These are phyloP conservation scores for Aureobasidium namibiae DNA, from an alignment of 2,329 filamentous ascomycete species.

Conservation along the genomic window DNA sequence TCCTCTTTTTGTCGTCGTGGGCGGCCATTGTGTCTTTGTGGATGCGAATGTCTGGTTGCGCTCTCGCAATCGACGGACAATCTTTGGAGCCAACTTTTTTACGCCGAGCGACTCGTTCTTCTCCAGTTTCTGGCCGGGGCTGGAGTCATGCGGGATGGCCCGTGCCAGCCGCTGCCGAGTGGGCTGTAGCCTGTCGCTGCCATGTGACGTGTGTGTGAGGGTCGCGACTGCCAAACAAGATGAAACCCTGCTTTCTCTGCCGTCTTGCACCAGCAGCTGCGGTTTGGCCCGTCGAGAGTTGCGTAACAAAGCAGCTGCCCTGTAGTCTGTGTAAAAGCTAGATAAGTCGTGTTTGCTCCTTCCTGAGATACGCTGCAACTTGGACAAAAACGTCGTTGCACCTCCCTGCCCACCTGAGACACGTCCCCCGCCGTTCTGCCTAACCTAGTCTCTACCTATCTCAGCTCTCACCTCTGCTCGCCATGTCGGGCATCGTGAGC, in stretches of 20 bases:
- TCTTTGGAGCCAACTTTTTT: constrained; percentile 4
- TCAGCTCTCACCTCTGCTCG: not conserved
- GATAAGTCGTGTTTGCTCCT: not conserved
- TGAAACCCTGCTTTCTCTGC: not conserved
- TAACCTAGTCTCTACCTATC: constrained; percentile 1
- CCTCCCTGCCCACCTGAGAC: not conserved
- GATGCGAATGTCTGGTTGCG: not conserved
- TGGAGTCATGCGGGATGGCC: not conserved
- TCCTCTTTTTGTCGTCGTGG: constrained; percentile 42
- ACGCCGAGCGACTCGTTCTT: not conserved
- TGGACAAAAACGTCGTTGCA: too few species aligned
- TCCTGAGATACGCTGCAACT: not conserved
- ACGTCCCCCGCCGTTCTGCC: not conserved
- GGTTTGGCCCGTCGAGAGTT: not conserved
- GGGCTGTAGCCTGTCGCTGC: not conserved
- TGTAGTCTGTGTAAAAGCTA: not conserved
- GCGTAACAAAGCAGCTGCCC: not conserved
- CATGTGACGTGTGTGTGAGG: not conserved
- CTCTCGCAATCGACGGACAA: not conserved
- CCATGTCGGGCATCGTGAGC: constrained; percentile 18
- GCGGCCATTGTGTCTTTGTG: constrained; percentile 21
- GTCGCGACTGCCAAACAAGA: not conserved
- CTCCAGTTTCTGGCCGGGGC: not conserved
- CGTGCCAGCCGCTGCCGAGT: not conserved
- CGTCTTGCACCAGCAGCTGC: not conserved